phyloP scores from a whole-genome alignment of 768 basidiomycete genomes.

The Crassisporium funariophilum region DNA sequence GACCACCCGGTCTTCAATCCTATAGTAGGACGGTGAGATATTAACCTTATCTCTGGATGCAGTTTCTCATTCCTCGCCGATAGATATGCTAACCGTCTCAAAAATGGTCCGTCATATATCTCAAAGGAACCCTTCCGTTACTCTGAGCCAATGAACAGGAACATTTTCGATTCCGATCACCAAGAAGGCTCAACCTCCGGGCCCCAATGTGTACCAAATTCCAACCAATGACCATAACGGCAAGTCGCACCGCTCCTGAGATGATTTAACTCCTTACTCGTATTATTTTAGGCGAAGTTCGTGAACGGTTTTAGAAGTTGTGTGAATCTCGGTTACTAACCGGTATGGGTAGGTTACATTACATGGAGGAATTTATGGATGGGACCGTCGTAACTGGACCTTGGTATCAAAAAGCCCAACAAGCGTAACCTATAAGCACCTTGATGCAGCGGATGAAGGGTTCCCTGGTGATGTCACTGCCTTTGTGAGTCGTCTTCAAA shows the following conservation, averaged over 20 bases:
- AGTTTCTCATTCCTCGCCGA: neutral
- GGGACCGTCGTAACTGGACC: conserved; percentile 61
- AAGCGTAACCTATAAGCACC: conserved; percentile 53
- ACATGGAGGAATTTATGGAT: conserved; percentile 58
- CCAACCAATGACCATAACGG: conserved; percentile 54
- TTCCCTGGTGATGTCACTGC: conserved; percentile 53
- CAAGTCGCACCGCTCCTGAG: conserved; percentile 21
- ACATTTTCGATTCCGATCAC: conserved; percentile 57
- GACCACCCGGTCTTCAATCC: conserved; percentile 49
- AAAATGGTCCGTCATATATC: conserved; percentile 38
- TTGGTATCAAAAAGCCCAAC: conserved; percentile 41
- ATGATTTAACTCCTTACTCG: neutral
- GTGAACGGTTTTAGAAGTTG: neutral
- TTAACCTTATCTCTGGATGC: neutral
- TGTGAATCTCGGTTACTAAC: neutral
- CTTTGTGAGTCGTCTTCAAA: conserved; percentile 30
- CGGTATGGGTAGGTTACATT: conserved; percentile 45
- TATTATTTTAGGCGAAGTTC: conserved; percentile 24
- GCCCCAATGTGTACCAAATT: conserved; percentile 49
- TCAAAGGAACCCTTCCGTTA: neutral
- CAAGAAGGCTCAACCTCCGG: conserved; percentile 42
- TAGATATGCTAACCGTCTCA: conserved; percentile 56
- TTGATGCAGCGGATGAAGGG: conserved; percentile 55
- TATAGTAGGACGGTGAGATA: conserved; percentile 36
- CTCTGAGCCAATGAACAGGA: conserved; percentile 29